phyloP scores from a whole-genome alignment of 768 basidiomycete genomes.

The Imleria badia region DNA sequence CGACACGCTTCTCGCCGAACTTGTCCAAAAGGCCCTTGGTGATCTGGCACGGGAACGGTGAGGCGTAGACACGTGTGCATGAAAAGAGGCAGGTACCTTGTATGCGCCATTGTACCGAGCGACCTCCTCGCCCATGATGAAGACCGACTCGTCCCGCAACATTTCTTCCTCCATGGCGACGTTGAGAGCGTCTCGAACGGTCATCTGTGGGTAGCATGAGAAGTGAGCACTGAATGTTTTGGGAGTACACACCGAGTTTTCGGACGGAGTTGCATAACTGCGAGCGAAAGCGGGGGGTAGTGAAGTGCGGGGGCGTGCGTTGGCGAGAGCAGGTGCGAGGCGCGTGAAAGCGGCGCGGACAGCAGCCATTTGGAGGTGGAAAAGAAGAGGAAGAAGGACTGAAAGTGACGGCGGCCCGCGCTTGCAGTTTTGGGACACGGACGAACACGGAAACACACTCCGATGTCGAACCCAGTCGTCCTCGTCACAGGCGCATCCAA shows the following conservation, averaged over 20 bases:
- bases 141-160: conserved; percentile 92
- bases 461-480: conserved; percentile 53
- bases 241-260: conserved; percentile 44
- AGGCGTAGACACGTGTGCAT: conserved; percentile 3
- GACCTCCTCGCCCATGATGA: conserved; percentile 96
- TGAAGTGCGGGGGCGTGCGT: conserved; percentile 44
- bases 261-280: conserved; percentile 62
- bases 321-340: conserved; percentile 48
- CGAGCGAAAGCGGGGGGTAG: conserved; percentile 47
- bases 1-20: conserved; percentile 97
- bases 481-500: conserved; percentile 86
- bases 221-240: conserved; percentile 18
- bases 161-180: conserved; percentile 99
- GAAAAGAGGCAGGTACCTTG: conserved; percentile 54
- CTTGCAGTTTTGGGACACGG: conserved; percentile 22
- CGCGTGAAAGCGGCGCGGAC: conserved; percentile 64
- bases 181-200: conserved; percentile 97
- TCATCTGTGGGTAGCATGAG: conserved; percentile 62
- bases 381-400: conserved; percentile 7
- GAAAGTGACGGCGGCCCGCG: background rate
- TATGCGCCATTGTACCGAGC: conserved; percentile 98
- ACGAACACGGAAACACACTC: conserved; percentile 21
- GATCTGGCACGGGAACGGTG: conserved; percentile 51
- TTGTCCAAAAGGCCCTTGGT: conserved; percentile 99
- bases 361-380: conserved; percentile 46